These are phyloP conservation scores for Massariosphaeria phaeospora DNA, from an alignment of 495 filamentous ascomycete species.

Conservation along the genomic window DNA sequence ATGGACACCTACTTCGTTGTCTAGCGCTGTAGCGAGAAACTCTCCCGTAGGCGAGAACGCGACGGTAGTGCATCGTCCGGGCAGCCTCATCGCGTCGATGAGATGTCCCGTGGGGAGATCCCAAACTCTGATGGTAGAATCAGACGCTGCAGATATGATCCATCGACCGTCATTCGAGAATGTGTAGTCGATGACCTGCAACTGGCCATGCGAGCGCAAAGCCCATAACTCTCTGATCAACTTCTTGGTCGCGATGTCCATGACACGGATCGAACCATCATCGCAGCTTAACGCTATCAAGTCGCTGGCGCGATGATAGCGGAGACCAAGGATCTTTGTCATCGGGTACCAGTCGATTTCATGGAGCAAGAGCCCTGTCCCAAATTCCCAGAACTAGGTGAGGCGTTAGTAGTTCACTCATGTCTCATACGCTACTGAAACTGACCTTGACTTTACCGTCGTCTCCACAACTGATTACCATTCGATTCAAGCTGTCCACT, in stretches of 20 bases:
- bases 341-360: conserved; percentile 83
- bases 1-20: conserved; percentile 78
- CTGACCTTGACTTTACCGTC: conserved; percentile 81
- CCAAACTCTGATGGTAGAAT: conserved; percentile 81
- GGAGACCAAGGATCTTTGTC: conserved; percentile 67
- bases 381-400: conserved; percentile 80
- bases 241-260: conserved; percentile 85
- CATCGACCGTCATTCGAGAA: conserved; percentile 93
- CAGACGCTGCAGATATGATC: conserved; percentile 84
- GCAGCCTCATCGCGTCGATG: conserved; percentile 78
- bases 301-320: conserved; percentile 74
- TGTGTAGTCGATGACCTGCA: conserved; percentile 41
- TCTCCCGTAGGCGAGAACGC: conserved; percentile 87
- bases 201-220: conserved; percentile 13
- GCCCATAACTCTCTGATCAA: conserved; percentile 85
- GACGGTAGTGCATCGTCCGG: conserved; percentile 70
- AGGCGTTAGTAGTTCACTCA: conserved; percentile 1
- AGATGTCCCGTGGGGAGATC: conserved; percentile 93
- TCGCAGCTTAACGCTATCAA: conserved; percentile 86
- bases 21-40: conserved; percentile 82
- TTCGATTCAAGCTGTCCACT: conserved; percentile 77
- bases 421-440: background rate
- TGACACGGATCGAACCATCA: conserved; percentile 78
- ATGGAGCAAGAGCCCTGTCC: conserved; percentile 67
- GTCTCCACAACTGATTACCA: conserved; percentile 74